Conservation (phyloP, 805 yeast species). For the Hanseniaspora taiwanica region DNA sequence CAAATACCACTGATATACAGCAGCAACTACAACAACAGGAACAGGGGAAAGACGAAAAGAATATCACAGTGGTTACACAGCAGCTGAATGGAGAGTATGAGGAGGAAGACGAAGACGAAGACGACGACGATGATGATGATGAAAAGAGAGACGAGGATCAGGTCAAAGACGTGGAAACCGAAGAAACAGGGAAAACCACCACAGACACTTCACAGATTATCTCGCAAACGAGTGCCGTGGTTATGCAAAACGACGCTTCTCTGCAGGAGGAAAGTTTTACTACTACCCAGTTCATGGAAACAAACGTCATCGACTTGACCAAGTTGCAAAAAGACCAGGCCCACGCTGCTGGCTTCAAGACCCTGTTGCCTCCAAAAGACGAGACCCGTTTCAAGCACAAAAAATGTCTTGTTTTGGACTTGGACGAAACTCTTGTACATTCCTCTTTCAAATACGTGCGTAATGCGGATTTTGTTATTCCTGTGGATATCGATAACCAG, state of each 20-base stretch:
- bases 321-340: constrained; percentile 62
- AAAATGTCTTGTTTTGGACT: constrained; percentile 80
- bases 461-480: constrained; percentile 91
- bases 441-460: constrained; percentile 85
- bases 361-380: constrained; percentile 43
- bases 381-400: constrained; percentile 35
- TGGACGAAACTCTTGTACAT: constrained; percentile 94
- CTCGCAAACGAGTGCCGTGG: too few relatives aligned
- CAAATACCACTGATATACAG: not conserved
- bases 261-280: too few relatives aligned
- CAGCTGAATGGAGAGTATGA: constrained; percentile 3
- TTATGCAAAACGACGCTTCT: too few relatives aligned
- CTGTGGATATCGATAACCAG: constrained; percentile 90
- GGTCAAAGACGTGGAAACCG: constrained; percentile 15
- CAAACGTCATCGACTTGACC: constrained; percentile 41
- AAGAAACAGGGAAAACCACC: too few relatives aligned
- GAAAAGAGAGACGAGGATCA: constrained; percentile 13
- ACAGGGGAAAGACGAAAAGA: not conserved
- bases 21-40: not conserved
- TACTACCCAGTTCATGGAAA: not conserved
- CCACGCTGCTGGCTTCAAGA: constrained; percentile 49
- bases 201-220: too few relatives aligned
- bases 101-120: constrained; percentile 9
- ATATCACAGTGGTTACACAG: not conserved
- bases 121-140: constrained; percentile 5